These are phyloP conservation scores for Sphagnum fallax DNA, from an alignment of 228 moss, liverwort and hornwort species.

Conservation along the genomic window DNA sequence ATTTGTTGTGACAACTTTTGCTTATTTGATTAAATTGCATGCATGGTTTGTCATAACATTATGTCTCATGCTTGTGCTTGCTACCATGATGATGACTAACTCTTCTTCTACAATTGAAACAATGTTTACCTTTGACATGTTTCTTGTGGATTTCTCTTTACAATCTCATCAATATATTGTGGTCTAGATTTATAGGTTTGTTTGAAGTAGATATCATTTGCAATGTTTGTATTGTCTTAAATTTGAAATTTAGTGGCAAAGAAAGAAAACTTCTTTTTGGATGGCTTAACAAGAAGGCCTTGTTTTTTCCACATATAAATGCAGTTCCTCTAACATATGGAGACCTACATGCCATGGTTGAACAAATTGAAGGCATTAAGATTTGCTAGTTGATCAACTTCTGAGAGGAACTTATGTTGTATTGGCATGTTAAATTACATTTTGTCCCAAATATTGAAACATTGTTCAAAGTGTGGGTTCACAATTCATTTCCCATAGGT, in stretches of 20 bases:
- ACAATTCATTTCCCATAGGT: constrained; percentile 9
- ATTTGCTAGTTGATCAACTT: constrained; percentile 34
- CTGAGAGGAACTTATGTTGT: constrained; percentile 34
- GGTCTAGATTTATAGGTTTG: not conserved
- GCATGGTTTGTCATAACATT: not conserved
- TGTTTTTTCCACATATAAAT: constrained; percentile 27
- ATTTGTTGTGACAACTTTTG: not conserved
- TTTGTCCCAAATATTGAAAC: constrained; percentile 54
- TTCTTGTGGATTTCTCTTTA: not conserved
- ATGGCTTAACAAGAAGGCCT: no score
- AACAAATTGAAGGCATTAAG: constrained; percentile 27
- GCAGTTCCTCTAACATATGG: constrained; percentile 57
- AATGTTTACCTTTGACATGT: not conserved
- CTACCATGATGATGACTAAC: no score
- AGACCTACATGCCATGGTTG: constrained; percentile 80
- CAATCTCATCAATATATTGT: not conserved
- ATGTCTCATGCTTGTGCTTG: no score
- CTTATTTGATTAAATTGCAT: not conserved
- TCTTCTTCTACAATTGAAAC: no score
- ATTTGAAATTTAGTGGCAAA: not conserved
- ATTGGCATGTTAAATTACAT: constrained; percentile 73
- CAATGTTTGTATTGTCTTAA: not conserved
- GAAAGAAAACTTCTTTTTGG: not conserved
- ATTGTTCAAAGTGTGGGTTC: constrained; percentile 54
- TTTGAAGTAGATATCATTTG: not conserved